Base-by-base conservation (phyloP, 2,329 filamentous ascomycete genomes). In the Bipolaris oryzae region DNA sequence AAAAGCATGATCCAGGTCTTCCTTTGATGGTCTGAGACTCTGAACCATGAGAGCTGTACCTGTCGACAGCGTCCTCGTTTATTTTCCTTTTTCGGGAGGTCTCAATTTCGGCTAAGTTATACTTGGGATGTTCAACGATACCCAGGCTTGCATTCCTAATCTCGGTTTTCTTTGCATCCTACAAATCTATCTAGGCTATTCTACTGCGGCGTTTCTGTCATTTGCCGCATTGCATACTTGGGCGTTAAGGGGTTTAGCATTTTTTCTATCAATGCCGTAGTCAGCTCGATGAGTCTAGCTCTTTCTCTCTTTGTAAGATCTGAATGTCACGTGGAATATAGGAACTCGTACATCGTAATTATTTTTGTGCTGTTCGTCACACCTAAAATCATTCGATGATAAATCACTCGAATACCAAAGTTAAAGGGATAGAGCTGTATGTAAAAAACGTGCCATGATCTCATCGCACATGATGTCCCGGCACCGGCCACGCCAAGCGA, bases 1-100 rank as follows among this genome's bases (percentile, higher is more conserved):
- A 75, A 65, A 43, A 55, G 66, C 21, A 78, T 79, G 74, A 70
- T 79, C 20, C 78, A 79, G 47, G 55, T 79, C 34, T 80, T 78
- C 64, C 60, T 79, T 25, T 79, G 60, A 51, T 7, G n/a, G 34
- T 45, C 7, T 10, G 10, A 6, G 9, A 10, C 34, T 50, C 34
- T 20, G 7, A 3, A 28, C 35, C 5, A 15, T 15, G 23, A 54
- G 35, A 35, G 7, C 11, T 13, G 16, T 37, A 16, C 45, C 21
- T 15, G 23, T 34, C 16, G 11, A 5, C 18, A 13, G n/a, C 39
- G 13, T 21, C 13, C 21, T 47, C 13, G 37, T 42, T 31, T 38
- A 18, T 54, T 34, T 48, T 16, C 28, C 31, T 37, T 31, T 23
- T 20, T 7, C 16, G 35, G 42, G 20, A 31, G 25, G 38, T 23